Conservation (phyloP, 176 grass and related monocot species). For the Juncus effusus region DNA sequence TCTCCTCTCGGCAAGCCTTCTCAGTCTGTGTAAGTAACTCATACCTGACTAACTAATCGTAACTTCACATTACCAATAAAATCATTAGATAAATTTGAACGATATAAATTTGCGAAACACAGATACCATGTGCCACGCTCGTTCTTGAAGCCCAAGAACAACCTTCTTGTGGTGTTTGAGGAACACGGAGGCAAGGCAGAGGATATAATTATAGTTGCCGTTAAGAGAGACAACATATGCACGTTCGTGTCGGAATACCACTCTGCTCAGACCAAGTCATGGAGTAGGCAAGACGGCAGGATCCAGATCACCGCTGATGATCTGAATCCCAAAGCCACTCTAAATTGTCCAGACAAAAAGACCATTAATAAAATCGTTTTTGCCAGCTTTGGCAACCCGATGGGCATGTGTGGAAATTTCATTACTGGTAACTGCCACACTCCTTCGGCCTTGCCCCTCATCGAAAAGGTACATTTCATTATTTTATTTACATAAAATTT, state of each 20-base stretch:
- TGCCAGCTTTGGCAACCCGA: slow-evolving; percentile 81
- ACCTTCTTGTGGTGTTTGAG: slow-evolving; percentile 78
- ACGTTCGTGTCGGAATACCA: slow-evolving; percentile 52
- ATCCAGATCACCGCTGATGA: slow-evolving; percentile 45
- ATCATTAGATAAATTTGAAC: not conserved
- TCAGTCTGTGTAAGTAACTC: slow-evolving; percentile 54
- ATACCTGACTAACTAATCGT: not conserved
- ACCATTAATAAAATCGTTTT: slow-evolving; percentile 63
- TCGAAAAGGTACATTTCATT: slow-evolving; percentile 51
- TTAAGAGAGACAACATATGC: slow-evolving; percentile 84
- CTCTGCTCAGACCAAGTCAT: slow-evolving; percentile 52
- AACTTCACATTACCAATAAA: not conserved
- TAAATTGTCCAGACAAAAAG: slow-evolving; percentile 54
- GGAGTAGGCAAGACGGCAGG: slow-evolving; percentile 39
- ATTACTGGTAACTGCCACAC: slow-evolving; percentile 58
- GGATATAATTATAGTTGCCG: slow-evolving; percentile 50
- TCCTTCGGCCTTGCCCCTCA: slow-evolving; percentile 33
- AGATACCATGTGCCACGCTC: slow-evolving; percentile 73
- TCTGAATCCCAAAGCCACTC: slow-evolving; percentile 40
- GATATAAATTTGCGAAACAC: not conserved
- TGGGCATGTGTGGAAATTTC: slow-evolving; percentile 66
- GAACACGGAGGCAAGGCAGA: slow-evolving; percentile 68
- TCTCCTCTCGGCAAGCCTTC: slow-evolving; percentile 54
- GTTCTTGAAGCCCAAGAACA: slow-evolving; percentile 70
- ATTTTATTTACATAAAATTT: not conserved